Evolutionary conservation across 805 yeast genomes (phyloP).

Genomic region (Komagataella kurtzmanii): DNA sequence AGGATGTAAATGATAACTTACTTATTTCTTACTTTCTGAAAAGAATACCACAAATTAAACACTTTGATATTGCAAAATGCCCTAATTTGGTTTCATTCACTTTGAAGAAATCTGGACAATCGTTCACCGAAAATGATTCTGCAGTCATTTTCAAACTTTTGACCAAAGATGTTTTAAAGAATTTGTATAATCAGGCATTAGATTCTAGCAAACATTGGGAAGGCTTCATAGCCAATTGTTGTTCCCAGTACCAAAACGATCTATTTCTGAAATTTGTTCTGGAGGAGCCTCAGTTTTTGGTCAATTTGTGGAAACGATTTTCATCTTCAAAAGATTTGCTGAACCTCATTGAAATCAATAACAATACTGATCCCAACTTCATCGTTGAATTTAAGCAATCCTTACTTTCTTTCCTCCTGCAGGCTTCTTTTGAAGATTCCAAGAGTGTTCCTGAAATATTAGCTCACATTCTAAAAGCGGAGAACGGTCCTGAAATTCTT

Average conservation of each 20-base stretch:
- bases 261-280: neutral
- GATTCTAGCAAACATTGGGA: conserved; percentile 7
- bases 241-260: conserved; percentile 3
- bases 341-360: neutral
- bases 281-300: neutral
- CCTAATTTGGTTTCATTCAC: conserved; percentile 5
- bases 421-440: neutral
- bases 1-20: conserved; percentile 8
- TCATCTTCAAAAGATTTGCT: neutral
- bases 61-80: conserved; percentile 11
- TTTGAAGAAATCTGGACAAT: conserved; percentile 4
- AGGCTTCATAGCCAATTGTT: conserved; percentile 11
- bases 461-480: neutral
- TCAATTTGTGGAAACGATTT: conserved; percentile 1
- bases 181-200: conserved; percentile 18
- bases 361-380: neutral
- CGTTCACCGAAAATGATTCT: conserved; percentile 2
- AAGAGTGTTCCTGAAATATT: neutral
- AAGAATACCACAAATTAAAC: conserved; percentile 5
- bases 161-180: conserved; percentile 18
- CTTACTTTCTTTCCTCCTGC: neutral
- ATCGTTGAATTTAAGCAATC: neutral
- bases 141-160: conserved; percentile 14
- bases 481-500: neutral
- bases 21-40: neutral